Evolutionary conservation across 257 asterid genomes (phyloP).

Genomic region (Salvia miltiorrhiza): DNA sequence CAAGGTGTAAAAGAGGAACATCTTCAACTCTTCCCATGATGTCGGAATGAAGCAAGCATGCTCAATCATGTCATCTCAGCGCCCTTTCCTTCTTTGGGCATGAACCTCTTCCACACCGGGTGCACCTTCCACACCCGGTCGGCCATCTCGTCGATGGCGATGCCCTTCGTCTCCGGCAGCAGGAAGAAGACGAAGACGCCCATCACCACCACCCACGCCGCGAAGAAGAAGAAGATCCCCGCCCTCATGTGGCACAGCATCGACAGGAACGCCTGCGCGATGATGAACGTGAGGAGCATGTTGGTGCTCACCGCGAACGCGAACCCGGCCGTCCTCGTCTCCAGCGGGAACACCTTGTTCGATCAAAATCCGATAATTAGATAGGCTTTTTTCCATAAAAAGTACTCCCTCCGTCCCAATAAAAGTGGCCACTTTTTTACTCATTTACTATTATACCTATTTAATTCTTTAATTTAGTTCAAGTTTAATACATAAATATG

Average conservation of each 20-base stretch:
- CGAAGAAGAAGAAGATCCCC: constrained; percentile 47
- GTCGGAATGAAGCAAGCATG: too few relatives aligned
- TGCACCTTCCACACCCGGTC: constrained; percentile 47
- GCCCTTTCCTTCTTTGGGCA: constrained; percentile 7
- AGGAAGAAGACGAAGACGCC: constrained; percentile 35
- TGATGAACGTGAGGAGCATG: constrained; percentile 46
- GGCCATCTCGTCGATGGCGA: constrained; percentile 28
- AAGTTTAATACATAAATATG: too few relatives aligned
- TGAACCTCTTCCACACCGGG: constrained; percentile 43
- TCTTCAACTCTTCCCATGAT: constrained; percentile 1
- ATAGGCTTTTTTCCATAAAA: too few relatives aligned
- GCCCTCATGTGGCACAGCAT: constrained; percentile 46
- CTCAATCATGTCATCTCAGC: constrained; percentile 14
- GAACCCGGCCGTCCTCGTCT: constrained; percentile 66
- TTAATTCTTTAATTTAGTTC: too few relatives aligned
- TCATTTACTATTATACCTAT: too few relatives aligned
- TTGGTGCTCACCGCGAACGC: constrained; percentile 66
- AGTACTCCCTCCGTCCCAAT: too few relatives aligned
- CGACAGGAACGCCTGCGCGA: constrained; percentile 44
- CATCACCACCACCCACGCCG: constrained; percentile 45
- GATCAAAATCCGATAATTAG: too few relatives aligned
- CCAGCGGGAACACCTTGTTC: constrained; percentile 65
- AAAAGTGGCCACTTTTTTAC: too few relatives aligned
- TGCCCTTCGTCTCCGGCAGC: constrained; percentile 51
- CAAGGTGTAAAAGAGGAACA: background rate